Evolutionary conservation across 192 early-diverging fungal species (phyloP).

Genomic region (Tieghemiomyces parasiticus): DNA sequence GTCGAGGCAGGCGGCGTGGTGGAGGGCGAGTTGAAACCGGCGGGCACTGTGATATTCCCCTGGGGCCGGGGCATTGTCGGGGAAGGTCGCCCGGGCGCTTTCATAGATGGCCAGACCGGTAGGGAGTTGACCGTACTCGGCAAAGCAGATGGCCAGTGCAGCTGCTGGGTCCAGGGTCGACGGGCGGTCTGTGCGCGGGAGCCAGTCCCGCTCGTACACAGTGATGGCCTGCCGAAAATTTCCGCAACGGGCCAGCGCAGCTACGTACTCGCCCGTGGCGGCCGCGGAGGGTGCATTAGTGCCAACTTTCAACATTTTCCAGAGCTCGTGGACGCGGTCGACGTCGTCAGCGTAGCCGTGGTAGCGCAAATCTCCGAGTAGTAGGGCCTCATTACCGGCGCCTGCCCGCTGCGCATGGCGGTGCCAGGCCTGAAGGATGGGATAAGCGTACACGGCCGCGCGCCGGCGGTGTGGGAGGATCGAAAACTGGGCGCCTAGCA

Average conservation of each 20-base stretch:
- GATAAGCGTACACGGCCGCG: background rate
- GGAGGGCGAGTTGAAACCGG: background rate
- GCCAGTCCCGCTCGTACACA: slow-evolving; percentile 1
- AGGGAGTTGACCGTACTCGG: background rate
- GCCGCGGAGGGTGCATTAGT: background rate
- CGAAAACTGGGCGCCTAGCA: background rate
- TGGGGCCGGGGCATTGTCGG: background rate
- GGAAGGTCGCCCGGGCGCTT: background rate
- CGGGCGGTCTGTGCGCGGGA: background rate
- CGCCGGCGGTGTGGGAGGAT: background rate
- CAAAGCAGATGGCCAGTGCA: background rate
- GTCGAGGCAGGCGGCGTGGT: slow-evolving; percentile 5
- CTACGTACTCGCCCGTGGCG: background rate
- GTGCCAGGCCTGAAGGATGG: slow-evolving; percentile 6
- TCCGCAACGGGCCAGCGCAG: slow-evolving; percentile 2
- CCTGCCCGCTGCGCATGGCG: background rate
- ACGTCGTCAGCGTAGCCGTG: slow-evolving; percentile 6
- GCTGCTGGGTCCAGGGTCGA: background rate
- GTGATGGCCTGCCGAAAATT: background rate
- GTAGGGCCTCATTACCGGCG: too few species aligned
- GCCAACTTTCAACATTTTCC: background rate
- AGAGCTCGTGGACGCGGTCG: slow-evolving; percentile 1
- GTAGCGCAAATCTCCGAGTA: slow-evolving; percentile 1
- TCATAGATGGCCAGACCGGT: background rate
- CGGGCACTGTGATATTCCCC: background rate